Evolutionary conservation across 2,329 filamentous ascomycete genomes (phyloP).

Genomic region (Zymoseptoria pseudotritici): DNA sequence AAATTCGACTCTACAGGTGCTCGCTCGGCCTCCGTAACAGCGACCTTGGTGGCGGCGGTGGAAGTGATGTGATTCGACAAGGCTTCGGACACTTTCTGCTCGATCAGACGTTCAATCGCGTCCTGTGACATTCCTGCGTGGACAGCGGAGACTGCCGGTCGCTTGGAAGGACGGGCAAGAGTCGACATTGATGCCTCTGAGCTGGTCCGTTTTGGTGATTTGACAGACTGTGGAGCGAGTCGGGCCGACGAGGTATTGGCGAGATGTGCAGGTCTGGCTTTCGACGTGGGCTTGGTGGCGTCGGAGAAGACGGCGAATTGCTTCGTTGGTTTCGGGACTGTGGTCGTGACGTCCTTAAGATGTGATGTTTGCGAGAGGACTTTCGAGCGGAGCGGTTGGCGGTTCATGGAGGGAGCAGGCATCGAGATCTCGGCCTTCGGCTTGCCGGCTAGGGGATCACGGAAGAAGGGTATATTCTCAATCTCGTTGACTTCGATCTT

Average conservation of each 20-base stretch:
- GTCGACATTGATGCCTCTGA: slow-evolving; percentile 31
- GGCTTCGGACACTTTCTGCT: slow-evolving; percentile 84
- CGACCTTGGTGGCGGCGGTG: slow-evolving; percentile 6
- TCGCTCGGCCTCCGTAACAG: background rate
- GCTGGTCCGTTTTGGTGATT: slow-evolving; percentile 38
- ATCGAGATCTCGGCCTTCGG: slow-evolving; percentile 32
- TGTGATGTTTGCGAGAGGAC: slow-evolving; percentile 64
- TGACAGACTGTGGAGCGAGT: slow-evolving; percentile 10
- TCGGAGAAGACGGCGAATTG: slow-evolving; percentile 84
- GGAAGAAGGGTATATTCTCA: slow-evolving; percentile 86
- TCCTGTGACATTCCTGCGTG: slow-evolving; percentile 43
- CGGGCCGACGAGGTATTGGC: slow-evolving; percentile 22
- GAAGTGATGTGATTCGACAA: slow-evolving; percentile 50
- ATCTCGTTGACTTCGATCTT: slow-evolving; percentile 93
- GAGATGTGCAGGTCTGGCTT: slow-evolving; percentile 10
- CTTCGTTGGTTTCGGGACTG: slow-evolving; percentile 64
- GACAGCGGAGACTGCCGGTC: slow-evolving; percentile 25
- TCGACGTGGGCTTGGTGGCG: slow-evolving; percentile 44
- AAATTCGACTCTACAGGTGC: slow-evolving; percentile 3
- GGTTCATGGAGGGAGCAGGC: slow-evolving; percentile 36
- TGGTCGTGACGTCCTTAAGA: slow-evolving; percentile 45
- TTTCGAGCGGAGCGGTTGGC: slow-evolving; percentile 74
- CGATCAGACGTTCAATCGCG: slow-evolving; percentile 83
- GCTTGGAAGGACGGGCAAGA: slow-evolving; percentile 35
- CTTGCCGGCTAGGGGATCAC: slow-evolving; percentile 21